Percentiles rank a stretch among this genome's conserved stretches.
These are phyloP conservation scores for Combretum micranthum DNA, from an alignment of 345 rosid genomes.

Conservation along the genomic window DNA sequence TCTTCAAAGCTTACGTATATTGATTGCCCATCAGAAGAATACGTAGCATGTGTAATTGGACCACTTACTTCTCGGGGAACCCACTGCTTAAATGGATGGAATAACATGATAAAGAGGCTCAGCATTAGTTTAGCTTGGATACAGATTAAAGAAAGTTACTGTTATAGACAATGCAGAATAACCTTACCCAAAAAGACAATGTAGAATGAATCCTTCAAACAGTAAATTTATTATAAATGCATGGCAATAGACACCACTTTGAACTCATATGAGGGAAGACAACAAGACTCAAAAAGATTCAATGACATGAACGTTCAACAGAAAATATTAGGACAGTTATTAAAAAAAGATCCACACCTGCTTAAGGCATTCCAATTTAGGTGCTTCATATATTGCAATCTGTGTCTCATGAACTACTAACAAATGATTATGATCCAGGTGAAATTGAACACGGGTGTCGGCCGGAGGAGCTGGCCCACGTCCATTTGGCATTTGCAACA, in stretches of 20 bases:
- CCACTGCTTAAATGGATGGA: conserved; percentile 33
- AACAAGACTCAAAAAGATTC: conserved; percentile 6
- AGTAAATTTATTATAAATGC: too few species aligned
- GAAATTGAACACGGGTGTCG: conserved; percentile 81
- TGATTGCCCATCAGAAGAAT: conserved; percentile 71
- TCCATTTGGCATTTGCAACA: conserved; percentile 46
- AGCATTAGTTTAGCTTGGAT: too few species aligned
- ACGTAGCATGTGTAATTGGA: conserved; percentile 74
- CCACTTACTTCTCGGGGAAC: conserved; percentile 52
- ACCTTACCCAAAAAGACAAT: too few species aligned
- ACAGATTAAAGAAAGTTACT: too few species aligned
- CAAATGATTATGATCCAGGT: conserved; percentile 54
- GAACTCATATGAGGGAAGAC: conserved; percentile 1
- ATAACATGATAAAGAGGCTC: too few species aligned
- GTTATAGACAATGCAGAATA: too few species aligned
- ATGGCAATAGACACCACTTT: too few species aligned
- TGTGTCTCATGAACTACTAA: conserved; percentile 76
- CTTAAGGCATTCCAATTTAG: conserved; percentile 55
- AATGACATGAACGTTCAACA: neutral
- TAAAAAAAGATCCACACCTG: conserved; percentile 34
- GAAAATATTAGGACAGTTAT: neutral
- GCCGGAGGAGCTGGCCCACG: conserved; percentile 39
- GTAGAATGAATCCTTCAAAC: too few species aligned
- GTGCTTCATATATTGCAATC: conserved; percentile 65
- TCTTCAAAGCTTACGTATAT: conserved; percentile 77